Conservation (phyloP, 352 stramenopile species). For the Globisporangium spinosum region DNA sequence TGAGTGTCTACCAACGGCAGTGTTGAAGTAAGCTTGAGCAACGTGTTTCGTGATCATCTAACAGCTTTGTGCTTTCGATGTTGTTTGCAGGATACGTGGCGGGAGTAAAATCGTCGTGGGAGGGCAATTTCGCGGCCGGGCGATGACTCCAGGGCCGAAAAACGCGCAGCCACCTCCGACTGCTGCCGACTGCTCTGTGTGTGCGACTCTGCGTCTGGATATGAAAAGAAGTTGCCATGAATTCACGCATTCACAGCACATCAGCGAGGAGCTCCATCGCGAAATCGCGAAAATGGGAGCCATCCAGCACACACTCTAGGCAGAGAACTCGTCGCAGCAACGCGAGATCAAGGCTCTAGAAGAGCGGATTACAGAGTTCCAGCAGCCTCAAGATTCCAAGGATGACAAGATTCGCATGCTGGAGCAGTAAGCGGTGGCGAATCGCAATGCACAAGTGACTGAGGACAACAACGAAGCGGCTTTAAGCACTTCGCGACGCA, state of each 20-base stretch:
- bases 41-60: neutral
- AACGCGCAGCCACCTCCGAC: neutral
- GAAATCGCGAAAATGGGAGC: constrained; percentile 30
- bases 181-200: constrained; percentile 19
- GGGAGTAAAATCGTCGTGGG: constrained; percentile 36
- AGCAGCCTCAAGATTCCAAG: constrained; percentile 18
- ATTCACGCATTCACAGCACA: constrained; percentile 13
- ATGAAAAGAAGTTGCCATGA: constrained; percentile 23
- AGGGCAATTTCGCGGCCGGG: constrained; percentile 33
- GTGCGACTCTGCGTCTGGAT: constrained; percentile 17
- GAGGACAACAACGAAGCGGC: neutral
- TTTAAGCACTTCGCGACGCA: neutral
- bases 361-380: constrained; percentile 18
- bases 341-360: constrained; percentile 25
- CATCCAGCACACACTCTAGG: constrained; percentile 29
- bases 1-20: constrained; percentile 6
- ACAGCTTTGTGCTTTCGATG: neutral
- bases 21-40: neutral
- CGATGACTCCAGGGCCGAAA: neutral
- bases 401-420: constrained; percentile 16
- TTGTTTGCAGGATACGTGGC: constrained; percentile 28
- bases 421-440: constrained; percentile 18
- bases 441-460: neutral
- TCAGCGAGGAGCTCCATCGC: constrained; percentile 21
- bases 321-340: constrained; percentile 21